phyloP scores from a whole-genome alignment of 257 asterid genomes.

The Agastache rugosa region DNA sequence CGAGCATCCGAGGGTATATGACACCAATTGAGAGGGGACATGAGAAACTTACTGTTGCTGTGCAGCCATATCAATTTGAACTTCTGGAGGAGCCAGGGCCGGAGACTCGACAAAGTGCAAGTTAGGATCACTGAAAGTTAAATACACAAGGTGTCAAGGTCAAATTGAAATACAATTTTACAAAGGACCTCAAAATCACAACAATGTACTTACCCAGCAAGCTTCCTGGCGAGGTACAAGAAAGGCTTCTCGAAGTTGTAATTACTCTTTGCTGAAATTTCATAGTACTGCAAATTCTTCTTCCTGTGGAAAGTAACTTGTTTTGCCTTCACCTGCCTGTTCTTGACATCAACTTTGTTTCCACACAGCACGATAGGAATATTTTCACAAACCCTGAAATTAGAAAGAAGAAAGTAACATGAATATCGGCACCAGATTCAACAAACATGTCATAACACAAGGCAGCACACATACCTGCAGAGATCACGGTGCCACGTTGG shows the following conservation, averaged over 20 bases:
- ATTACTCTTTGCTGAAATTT: conserved; percentile 82
- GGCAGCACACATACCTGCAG: conserved; percentile 56
- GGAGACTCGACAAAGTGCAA: conserved; percentile 77
- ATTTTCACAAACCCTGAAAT: conserved; percentile 68
- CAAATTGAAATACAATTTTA: background rate
- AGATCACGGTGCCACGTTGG: conserved; percentile 91
- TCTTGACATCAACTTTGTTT: conserved; percentile 81
- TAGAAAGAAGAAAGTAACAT: background rate
- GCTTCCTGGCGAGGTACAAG: conserved; percentile 70
- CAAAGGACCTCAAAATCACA: background rate
- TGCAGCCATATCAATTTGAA: conserved; percentile 61
- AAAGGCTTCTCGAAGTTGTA: conserved; percentile 89
- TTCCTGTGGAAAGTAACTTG: conserved; percentile 82
- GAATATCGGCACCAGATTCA: background rate
- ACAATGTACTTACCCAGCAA: conserved; percentile 58
- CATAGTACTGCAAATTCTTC: conserved; percentile 74
- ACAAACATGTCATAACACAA: background rate
- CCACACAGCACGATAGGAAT: conserved; percentile 79
- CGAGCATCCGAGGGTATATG: background rate
- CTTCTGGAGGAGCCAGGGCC: conserved; percentile 79
- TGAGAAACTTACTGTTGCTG: conserved; percentile 53
- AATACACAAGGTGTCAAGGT: background rate
- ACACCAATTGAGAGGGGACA: background rate
- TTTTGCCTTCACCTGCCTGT: conserved; percentile 80
- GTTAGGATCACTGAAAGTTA: conserved; percentile 50